phyloP scores from a whole-genome alignment of 371 early-diverging fungal genomes.

The Apophysomyces ossiformis region DNA sequence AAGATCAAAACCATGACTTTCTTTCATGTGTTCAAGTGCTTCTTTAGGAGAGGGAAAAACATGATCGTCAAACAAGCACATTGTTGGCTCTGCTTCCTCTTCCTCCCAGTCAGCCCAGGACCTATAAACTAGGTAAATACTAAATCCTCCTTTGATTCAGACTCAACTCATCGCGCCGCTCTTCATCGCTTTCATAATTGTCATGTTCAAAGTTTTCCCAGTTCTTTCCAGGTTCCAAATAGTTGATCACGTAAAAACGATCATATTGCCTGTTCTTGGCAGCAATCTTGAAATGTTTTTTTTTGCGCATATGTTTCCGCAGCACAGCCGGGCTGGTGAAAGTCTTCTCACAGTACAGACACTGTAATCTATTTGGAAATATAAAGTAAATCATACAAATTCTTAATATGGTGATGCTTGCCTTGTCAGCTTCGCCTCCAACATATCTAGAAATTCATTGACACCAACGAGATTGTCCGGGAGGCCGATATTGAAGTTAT shows the following conservation, averaged over 20 bases:
- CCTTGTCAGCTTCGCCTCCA: conserved; percentile 78
- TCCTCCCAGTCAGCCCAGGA: conserved; percentile 90
- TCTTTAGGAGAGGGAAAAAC: conserved; percentile 67
- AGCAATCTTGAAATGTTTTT: conserved; percentile 97
- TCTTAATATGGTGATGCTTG: conserved; percentile 28
- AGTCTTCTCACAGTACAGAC: conserved; percentile 94
- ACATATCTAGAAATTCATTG: conserved; percentile 80
- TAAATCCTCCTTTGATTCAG: conserved; percentile 6
- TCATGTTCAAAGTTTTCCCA: conserved; percentile 90
- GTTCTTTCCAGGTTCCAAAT: conserved; percentile 89
- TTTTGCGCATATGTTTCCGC: conserved; percentile 97
- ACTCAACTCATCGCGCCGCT: conserved; percentile 64
- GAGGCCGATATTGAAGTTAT: conserved; percentile 94
- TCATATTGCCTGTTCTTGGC: conserved; percentile 91
- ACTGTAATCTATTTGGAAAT: conserved; percentile 65
- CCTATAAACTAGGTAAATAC: conserved; percentile 19
- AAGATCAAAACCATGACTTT: conserved; percentile 79
- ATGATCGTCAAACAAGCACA: conserved; percentile 78
- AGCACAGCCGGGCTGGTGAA: conserved; percentile 89
- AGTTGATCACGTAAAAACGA: conserved; percentile 95
- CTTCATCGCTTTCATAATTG: conserved; percentile 79
- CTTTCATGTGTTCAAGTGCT: conserved; percentile 76
- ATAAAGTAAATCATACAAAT: conserved; percentile 8
- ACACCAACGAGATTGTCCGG: conserved; percentile 92
- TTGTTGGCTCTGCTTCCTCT: conserved; percentile 65